A percentile compares a stretch with the other conserved stretches of the same genome.
Evolutionary conservation across 1,139 yeast species (phyloP).

Genomic region (Blastobotrys illinoisensis): DNA sequence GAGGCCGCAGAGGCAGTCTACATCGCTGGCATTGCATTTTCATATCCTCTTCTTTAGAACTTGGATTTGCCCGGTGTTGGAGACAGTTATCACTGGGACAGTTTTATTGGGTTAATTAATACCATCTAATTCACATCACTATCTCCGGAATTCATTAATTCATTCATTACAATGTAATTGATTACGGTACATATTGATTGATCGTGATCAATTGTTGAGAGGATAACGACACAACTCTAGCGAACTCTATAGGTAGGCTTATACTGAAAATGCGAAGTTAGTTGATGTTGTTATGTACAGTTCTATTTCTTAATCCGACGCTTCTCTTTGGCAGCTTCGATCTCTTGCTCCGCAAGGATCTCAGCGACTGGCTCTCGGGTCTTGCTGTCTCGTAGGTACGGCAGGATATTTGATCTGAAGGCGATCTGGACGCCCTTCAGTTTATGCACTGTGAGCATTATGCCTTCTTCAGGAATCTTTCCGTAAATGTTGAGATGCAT

Average conservation of each 20-base stretch:
- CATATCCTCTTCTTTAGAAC: background rate
- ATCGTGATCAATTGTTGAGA: too few relatives aligned
- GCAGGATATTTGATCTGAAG: constrained; percentile 32
- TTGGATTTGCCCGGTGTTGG: background rate
- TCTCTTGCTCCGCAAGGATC: constrained; percentile 1
- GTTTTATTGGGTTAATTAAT: constrained; percentile 4
- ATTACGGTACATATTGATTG: too few relatives aligned
- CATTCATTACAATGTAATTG: too few relatives aligned
- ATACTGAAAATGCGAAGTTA: background rate
- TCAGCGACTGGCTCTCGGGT: background rate
- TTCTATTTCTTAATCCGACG: background rate
- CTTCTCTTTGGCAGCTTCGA: background rate
- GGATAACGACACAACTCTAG: too few relatives aligned
- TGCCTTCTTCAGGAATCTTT: constrained; percentile 35
- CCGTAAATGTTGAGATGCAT: constrained; percentile 64
- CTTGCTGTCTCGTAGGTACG: constrained; percentile 18
- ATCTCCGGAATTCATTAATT: too few relatives aligned
- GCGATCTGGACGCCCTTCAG: constrained; percentile 40
- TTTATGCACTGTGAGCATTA: constrained; percentile 42
- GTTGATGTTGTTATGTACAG: constrained; percentile 1
- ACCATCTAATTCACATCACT: too few relatives aligned
- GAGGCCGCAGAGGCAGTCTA: constrained; percentile 51
- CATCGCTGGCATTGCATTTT: constrained; percentile 49
- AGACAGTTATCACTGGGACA: background rate
- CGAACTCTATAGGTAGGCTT: too few relatives aligned